phyloP scores from a whole-genome alignment of 164 flowering plant species.

The Pachysandra terminalis region DNA sequence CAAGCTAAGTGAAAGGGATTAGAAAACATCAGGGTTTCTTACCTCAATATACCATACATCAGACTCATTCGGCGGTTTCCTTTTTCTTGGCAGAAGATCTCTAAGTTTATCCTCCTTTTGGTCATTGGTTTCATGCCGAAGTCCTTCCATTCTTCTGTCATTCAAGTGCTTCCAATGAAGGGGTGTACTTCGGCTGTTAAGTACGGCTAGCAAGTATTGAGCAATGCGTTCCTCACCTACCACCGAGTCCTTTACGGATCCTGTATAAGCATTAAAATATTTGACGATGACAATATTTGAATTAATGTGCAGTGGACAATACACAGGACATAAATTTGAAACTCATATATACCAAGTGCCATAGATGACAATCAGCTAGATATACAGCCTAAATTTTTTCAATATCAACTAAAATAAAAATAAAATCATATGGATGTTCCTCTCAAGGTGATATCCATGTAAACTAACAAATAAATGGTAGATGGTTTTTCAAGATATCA shows the following conservation, averaged over 20 bases:
- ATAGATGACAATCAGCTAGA: too few species aligned
- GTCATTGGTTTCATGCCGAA: slow-evolving; percentile 22
- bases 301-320: background rate
- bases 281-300: background rate
- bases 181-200: slow-evolving; percentile 83
- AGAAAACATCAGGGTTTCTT: slow-evolving; percentile 1
- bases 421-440: too few species aligned
- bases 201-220: slow-evolving; percentile 71
- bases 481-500: too few species aligned
- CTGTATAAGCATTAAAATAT: slow-evolving; percentile 29
- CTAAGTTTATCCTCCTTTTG: slow-evolving; percentile 38
- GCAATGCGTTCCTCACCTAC: slow-evolving; percentile 97
- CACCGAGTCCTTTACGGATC: slow-evolving; percentile 88
- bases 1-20: background rate
- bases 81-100: slow-evolving; percentile 47
- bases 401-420: too few species aligned
- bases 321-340: background rate
- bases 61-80: slow-evolving; percentile 36
- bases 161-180: slow-evolving; percentile 68
- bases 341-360: too few species aligned
- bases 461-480: too few species aligned
- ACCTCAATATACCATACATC: slow-evolving; percentile 63
- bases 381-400: too few species aligned
- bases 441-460: too few species aligned
- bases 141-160: slow-evolving; percentile 40